Conservation (phyloP, 2,329 filamentous ascomycete genomes). For the Fusarium begoniae region DNA sequence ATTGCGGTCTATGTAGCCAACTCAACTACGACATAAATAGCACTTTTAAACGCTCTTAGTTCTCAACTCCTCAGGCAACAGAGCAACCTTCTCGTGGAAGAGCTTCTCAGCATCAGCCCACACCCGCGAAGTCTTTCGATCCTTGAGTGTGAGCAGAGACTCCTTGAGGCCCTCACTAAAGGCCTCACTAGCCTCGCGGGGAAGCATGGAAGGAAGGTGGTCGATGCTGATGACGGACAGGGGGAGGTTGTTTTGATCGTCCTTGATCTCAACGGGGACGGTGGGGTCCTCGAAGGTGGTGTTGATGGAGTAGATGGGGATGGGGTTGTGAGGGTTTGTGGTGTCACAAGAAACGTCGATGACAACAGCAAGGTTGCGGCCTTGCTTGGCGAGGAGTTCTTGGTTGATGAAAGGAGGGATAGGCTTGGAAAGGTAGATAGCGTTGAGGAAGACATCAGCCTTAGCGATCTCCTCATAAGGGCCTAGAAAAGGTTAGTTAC, state of each 20-base stretch:
- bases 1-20: slow-evolving; percentile 25
- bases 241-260: slow-evolving; percentile 59
- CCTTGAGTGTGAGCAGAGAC: slow-evolving; percentile 79
- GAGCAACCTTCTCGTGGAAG: slow-evolving; percentile 79
- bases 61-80: slow-evolving; percentile 37
- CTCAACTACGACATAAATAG: background rate
- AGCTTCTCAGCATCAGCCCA: slow-evolving; percentile 87
- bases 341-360: slow-evolving; percentile 83
- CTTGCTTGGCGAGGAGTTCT: slow-evolving; percentile 69
- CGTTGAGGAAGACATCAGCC: slow-evolving; percentile 81
- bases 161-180: slow-evolving; percentile 84
- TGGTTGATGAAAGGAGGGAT: slow-evolving; percentile 84
- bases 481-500: slow-evolving; percentile 2
- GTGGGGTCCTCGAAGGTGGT: slow-evolving; percentile 92
- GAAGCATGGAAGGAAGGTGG: slow-evolving; percentile 83
- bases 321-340: slow-evolving; percentile 74
- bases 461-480: slow-evolving; percentile 83
- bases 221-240: slow-evolving; percentile 89
- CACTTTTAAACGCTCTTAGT: slow-evolving; percentile 37
- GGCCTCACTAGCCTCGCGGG: slow-evolving; percentile 85
- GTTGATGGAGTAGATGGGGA: slow-evolving; percentile 84
- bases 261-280: slow-evolving; percentile 72
- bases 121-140: slow-evolving; percentile 76
- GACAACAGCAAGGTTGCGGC: slow-evolving; percentile 80
- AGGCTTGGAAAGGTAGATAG: slow-evolving; percentile 74